These are phyloP conservation scores for Rutidosis leptorrhynchoides DNA, from an alignment of 129 eudicot genomes.

Conservation along the genomic window DNA sequence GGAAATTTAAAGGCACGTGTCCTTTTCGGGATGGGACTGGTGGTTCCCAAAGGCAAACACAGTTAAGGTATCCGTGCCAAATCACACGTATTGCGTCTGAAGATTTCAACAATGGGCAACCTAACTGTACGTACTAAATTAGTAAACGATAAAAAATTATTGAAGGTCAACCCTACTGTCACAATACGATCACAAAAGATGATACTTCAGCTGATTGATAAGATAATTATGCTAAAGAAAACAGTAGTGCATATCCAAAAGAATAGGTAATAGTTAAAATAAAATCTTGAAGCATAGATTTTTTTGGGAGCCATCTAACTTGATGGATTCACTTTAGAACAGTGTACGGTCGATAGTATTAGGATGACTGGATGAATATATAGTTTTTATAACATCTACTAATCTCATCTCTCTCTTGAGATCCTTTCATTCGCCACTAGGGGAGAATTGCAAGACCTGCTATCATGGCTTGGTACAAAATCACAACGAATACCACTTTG, in stretches of 20 bases:
- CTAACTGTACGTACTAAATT: slow-evolving; percentile 33
- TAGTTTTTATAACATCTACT: not conserved
- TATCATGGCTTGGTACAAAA: slow-evolving; percentile 22
- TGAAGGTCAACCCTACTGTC: slow-evolving; percentile 26
- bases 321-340: not conserved
- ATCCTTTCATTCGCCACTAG: too few relatives aligned
- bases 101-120: slow-evolving; percentile 32
- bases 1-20: too few relatives aligned
- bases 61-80: too few relatives aligned
- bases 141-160: slow-evolving; percentile 29
- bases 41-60: too few relatives aligned
- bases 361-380: slow-evolving; percentile 3
- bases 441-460: too few relatives aligned
- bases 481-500: slow-evolving; percentile 27
- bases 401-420: too few relatives aligned
- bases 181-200: not conserved
- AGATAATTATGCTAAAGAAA: not conserved
- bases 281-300: not conserved
- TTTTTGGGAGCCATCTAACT: not conserved
- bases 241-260: not conserved
- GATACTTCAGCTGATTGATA: not conserved
- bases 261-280: not conserved
- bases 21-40: too few relatives aligned
- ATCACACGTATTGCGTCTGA: too few relatives aligned
- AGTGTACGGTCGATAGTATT: not conserved